These are phyloP conservation scores for Leccinellum albellum DNA, from an alignment of 768 basidiomycete genomes.

Conservation along the genomic window DNA sequence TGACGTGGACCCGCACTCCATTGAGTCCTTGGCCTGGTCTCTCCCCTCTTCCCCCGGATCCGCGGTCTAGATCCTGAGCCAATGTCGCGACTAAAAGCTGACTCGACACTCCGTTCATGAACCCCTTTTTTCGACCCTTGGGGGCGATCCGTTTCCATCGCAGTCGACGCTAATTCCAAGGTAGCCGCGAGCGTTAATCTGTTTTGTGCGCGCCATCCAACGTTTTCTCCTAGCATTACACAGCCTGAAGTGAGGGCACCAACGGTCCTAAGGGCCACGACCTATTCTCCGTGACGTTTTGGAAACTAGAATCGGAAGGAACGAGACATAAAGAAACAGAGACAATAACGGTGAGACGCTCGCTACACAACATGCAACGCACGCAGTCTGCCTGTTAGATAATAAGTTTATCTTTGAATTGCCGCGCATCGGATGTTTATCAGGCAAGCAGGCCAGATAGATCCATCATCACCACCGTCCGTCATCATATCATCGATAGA, in stretches of 20 bases:
- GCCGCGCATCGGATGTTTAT: slow-evolving; percentile 3
- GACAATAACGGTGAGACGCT: background rate
- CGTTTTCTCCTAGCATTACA: background rate
- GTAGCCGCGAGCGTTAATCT: background rate
- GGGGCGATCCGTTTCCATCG: background rate
- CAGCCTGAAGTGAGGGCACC: background rate
- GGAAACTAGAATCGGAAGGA: background rate
- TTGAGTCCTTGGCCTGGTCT: background rate
- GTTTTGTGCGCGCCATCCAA: background rate
- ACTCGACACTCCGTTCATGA: background rate
- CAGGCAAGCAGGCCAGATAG: slow-evolving; percentile 6
- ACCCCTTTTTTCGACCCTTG: background rate
- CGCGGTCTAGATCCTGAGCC: background rate
- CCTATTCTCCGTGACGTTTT: background rate
- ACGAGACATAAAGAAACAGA: background rate
- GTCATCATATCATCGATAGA: background rate
- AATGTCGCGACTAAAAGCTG: background rate
- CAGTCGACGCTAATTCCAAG: background rate
- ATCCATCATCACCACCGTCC: background rate
- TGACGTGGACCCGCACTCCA: no score
- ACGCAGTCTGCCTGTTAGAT: background rate
- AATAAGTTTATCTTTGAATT: slow-evolving; percentile 1
- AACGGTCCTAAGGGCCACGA: background rate
- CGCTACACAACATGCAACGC: background rate
- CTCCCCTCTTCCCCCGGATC: background rate